Conservation (phyloP, 176 grass and related monocot genomes). For the Elymus sibiricus region DNA sequence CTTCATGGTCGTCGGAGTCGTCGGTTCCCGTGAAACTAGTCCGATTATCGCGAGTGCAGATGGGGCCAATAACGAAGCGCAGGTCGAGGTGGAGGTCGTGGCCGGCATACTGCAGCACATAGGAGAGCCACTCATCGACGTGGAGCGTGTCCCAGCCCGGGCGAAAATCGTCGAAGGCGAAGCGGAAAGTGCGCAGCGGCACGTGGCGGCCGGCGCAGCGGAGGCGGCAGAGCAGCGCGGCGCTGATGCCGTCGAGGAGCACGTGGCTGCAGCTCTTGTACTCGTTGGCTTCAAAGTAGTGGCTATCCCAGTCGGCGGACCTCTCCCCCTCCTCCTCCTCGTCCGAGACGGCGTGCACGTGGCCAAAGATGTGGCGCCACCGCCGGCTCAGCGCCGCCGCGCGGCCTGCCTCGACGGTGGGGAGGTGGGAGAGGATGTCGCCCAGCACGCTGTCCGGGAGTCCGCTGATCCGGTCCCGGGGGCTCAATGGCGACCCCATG, state of each 20-base stretch:
- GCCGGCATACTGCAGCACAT: neutral
- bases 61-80: neutral
- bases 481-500: neutral
- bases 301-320: neutral
- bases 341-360: neutral
- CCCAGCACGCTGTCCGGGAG: neutral
- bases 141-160: neutral
- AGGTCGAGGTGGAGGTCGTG: neutral
- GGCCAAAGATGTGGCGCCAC: neutral
- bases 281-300: neutral
- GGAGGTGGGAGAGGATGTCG: neutral
- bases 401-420: neutral
- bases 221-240: neutral
- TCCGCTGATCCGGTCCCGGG: neutral
- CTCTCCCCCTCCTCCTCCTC: neutral
- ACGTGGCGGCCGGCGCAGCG: neutral
- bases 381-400: neutral
- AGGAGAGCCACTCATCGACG: neutral
- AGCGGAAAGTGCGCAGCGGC: neutral
- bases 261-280: neutral
- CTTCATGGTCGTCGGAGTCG: too few relatives aligned
- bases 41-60: neutral
- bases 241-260: neutral
- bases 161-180: neutral
- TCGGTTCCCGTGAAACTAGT: too few relatives aligned